phyloP scores from a whole-genome alignment of 768 basidiomycete species.

The Lepiota venenata region DNA sequence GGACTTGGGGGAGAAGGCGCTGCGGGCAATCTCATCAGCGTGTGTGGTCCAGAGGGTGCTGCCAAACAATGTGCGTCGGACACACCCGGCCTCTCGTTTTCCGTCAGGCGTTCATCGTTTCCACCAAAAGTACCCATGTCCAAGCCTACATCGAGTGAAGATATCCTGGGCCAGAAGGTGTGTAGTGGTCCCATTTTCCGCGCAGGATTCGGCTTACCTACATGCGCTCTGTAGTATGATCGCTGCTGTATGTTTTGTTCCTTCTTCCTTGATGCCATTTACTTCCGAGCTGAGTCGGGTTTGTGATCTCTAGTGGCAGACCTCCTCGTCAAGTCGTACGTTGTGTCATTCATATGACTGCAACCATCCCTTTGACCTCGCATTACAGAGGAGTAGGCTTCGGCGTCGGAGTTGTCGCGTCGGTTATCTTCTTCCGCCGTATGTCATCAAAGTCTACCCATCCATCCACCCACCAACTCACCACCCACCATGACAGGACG shows the following conservation, averaged over 20 bases:
- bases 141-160: constrained; percentile 81
- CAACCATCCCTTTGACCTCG: constrained; percentile 9
- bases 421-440: constrained; percentile 91
- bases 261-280: constrained; percentile 2
- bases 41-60: constrained; percentile 17
- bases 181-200: constrained; percentile 5
- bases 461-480: constrained; percentile 1
- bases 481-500: constrained; percentile 54
- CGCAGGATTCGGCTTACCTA: constrained; percentile 13
- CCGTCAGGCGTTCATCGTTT: not conserved
- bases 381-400: constrained; percentile 77
- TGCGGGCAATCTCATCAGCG: not conserved
- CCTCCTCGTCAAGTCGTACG: constrained; percentile 79
- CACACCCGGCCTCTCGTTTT: constrained; percentile 4
- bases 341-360: constrained; percentile 11
- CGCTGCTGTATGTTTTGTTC: constrained; percentile 65
- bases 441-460: constrained; percentile 31
- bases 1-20: constrained; percentile 5
- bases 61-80: constrained; percentile 22
- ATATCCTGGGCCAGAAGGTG: constrained; percentile 88
- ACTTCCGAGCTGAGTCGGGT: constrained; percentile 12
- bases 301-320: constrained; percentile 24
- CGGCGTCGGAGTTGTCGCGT: constrained; percentile 83
- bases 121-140: constrained; percentile 41
- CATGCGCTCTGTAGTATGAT: constrained; percentile 57